Base-by-base conservation (phyloP, 116 monocot genomes). In the Posidonia oceanica region DNA sequence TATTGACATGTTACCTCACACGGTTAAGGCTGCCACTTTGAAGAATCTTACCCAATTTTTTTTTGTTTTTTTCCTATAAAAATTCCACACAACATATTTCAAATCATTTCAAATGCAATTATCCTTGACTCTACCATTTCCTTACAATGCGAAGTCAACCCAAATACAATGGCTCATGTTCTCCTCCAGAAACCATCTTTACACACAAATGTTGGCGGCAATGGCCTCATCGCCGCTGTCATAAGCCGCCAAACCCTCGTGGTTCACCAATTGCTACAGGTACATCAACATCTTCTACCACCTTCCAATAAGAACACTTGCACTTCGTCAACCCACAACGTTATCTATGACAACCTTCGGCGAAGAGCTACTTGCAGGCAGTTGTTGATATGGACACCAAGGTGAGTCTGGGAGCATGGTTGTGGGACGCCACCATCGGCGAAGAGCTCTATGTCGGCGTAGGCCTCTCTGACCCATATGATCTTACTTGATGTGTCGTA, bases 371-470 rank as follows among this genome's bases (percentile, higher is more conserved):
- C 18, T 1, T 36, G 15, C 67, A 94, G 83, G 83, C 77, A 14
- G 87, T 89, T 8, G 89, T 77, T 2, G 70, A 65, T 54, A 85
- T n/a, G 63, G 85, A 96, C 41, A 58, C 59, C 2, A 79, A 79
- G 75, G 89, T 89, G 57, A 74, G 79, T 11, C 69, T 96, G 5
- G 96, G 96, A 0, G 86, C 91, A 5, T 96, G 96, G 96, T 91
- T 91, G 40, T 96, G 96, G 96, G 96, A 96, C 80, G 68, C 72
- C 11, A 59, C 62, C 65, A 87, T 81, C 48, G 91, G 96, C 7
- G 91, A 96, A 59, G 96, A 91, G 70, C 59, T 85, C 73, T 86
- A 91, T 5, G 96, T 96, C 3, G 96, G 91, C 3, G 96, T 87
- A 4, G 91, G 91, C 5, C 91, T 96, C 6, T 84, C 84, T 0